Conservation (phyloP, 1,284 basidiomycete species). For the Erythrobasidium hasegawianum region DNA sequence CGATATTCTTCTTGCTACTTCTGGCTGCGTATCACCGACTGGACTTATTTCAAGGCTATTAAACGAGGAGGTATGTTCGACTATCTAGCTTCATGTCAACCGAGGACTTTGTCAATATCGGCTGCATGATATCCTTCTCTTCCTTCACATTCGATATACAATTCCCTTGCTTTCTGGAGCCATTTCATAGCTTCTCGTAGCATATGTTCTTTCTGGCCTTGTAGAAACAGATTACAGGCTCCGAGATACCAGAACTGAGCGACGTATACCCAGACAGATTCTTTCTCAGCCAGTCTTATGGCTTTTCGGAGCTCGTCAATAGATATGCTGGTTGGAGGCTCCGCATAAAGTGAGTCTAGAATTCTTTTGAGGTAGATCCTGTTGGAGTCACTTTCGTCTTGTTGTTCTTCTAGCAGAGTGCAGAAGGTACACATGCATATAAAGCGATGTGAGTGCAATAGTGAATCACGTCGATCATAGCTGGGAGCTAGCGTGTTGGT, state of each 20-base stretch:
- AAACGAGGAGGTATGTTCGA: too few species aligned
- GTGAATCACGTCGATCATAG: conserved; percentile 3
- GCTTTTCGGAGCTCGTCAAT: conserved; percentile 1
- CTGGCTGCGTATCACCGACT: too few species aligned
- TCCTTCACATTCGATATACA: conserved; percentile 7
- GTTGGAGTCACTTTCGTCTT: conserved; percentile 5
- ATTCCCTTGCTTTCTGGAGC: neutral
- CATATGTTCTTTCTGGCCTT: neutral
- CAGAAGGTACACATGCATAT: conserved; percentile 17
- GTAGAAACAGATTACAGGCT: neutral
- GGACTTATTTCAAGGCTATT: too few species aligned
- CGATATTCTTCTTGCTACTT: too few species aligned
- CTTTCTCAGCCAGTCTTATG: conserved; percentile 1
- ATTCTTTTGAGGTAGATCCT: neutral
- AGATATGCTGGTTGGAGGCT: neutral
- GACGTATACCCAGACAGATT: neutral
- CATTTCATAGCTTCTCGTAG: neutral
- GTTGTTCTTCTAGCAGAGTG: neutral
- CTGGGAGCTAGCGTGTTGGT: conserved; percentile 4
- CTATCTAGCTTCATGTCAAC: too few species aligned
- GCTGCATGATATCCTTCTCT: conserved; percentile 1
- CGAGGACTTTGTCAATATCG: neutral
- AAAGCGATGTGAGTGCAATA: conserved; percentile 19
- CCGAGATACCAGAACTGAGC: conserved; percentile 18
- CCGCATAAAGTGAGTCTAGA: neutral